Evolutionary conservation across 1,284 basidiomycete genomes (phyloP).

Genomic region (Meira nashicola): DNA sequence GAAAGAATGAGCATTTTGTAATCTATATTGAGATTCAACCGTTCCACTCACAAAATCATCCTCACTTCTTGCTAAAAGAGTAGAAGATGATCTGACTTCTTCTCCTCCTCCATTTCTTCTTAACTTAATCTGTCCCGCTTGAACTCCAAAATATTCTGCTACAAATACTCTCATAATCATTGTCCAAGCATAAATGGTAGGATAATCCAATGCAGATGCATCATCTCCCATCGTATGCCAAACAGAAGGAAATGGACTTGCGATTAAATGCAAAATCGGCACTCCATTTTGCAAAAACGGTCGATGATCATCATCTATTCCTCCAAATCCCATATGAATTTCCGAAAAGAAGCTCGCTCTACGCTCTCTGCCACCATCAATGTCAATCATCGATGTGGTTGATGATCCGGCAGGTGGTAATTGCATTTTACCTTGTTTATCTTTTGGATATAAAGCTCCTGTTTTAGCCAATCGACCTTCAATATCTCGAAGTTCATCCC

Average conservation of each 20-base stretch:
- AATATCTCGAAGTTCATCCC: conserved; percentile 23
- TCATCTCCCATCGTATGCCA: conserved; percentile 88
- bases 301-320: conserved; percentile 88
- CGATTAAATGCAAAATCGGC: conserved; percentile 81
- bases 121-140: neutral
- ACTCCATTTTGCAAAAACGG: conserved; percentile 83
- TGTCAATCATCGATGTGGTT: neutral
- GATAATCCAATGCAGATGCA: conserved; percentile 73
- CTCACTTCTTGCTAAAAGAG: too few species aligned
- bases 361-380: conserved; percentile 10
- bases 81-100: too few species aligned
- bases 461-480: conserved; percentile 26
- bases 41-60: too few species aligned
- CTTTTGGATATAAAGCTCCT: conserved; percentile 25
- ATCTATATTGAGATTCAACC: too few species aligned
- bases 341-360: conserved; percentile 21
- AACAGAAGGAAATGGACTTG: conserved; percentile 80
- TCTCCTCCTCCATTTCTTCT: too few species aligned
- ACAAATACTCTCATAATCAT: conserved; percentile 80
- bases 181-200: conserved; percentile 77
- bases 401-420: neutral
- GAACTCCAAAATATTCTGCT: conserved; percentile 79
- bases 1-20: too few species aligned
- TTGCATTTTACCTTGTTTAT: neutral
- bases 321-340: conserved; percentile 56